Percentiles rank a stretch among this genome's conserved stretches.
These are phyloP conservation scores for Alternaria metachromatica DNA, from an alignment of 2,329 filamentous ascomycete genomes.

Conservation along the genomic window DNA sequence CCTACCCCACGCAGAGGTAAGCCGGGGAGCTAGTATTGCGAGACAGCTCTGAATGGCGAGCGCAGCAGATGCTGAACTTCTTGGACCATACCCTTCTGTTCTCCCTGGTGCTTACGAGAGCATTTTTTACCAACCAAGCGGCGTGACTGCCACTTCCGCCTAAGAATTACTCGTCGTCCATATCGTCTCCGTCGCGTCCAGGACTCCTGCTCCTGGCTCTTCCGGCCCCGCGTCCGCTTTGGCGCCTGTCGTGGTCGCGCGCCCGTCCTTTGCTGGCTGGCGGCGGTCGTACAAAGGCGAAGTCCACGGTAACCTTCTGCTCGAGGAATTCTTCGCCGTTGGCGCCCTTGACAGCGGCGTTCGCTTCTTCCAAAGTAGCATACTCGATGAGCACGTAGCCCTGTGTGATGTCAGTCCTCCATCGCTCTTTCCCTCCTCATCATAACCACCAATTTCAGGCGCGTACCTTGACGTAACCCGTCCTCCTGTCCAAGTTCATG, in stretches of 20 bases:
- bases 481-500: constrained; percentile 80
- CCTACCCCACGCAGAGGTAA: constrained; percentile 16
- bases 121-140: not conserved
- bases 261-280: constrained; percentile 59
- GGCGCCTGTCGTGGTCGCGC: constrained; percentile 42
- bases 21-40: constrained; percentile 22
- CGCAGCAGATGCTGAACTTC: not conserved
- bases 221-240: constrained; percentile 38
- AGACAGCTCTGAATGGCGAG: not conserved
- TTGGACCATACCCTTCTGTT: not conserved
- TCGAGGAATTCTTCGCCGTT: constrained; percentile 79
- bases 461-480: constrained; percentile 84
- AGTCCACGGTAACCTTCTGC: constrained; percentile 81
- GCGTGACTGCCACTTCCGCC: not conserved
- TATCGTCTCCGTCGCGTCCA: constrained; percentile 46
- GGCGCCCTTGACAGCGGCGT: constrained; percentile 82
- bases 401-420: constrained; percentile 53
- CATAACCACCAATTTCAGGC: not conserved
- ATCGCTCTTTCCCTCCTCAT: not conserved
- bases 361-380: constrained; percentile 77
- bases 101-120: not conserved
- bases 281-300: constrained; percentile 82
- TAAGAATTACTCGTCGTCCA: constrained; percentile 29
- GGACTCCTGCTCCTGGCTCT: constrained; percentile 55
- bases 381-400: constrained; percentile 88